Conservation (phyloP, 2,329 filamentous ascomycete species). For the Emergomyces pasteurianus region DNA sequence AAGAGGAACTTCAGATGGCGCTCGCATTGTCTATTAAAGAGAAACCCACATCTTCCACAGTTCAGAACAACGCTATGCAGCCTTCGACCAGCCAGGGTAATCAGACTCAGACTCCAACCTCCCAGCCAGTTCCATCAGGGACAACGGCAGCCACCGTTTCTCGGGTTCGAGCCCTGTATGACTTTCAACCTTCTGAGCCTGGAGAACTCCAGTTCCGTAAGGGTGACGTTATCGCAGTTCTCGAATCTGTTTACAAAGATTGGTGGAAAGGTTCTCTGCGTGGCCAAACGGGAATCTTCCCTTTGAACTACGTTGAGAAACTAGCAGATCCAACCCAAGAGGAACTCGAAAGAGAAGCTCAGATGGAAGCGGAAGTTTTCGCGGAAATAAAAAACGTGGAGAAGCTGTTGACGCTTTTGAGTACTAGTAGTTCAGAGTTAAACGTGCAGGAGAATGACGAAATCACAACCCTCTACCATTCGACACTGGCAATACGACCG, state of each 20-base stretch:
- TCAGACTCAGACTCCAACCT: conserved; percentile 19
- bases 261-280: conserved; percentile 97
- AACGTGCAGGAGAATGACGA: conserved; percentile 92
- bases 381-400: conserved; percentile 67
- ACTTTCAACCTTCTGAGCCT: conserved; percentile 87
- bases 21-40: conserved; percentile 87
- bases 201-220: conserved; percentile 94
- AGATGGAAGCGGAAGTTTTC: conserved; percentile 80
- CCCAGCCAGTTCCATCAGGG: conserved; percentile 50
- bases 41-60: conserved; percentile 40
- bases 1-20: conserved; percentile 94
- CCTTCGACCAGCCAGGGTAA: conserved; percentile 23
- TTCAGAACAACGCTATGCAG: conserved; percentile 27
- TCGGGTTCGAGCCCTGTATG: conserved; percentile 81
- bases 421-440: conserved; percentile 67
- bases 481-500: conserved; percentile 83
- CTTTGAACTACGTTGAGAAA: conserved; percentile 97
- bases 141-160: conserved; percentile 95
- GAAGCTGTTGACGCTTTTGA: conserved; percentile 76
- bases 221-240: conserved; percentile 90
- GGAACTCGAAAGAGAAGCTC: conserved; percentile 86
- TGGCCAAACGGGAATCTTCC: conserved; percentile 94
- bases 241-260: conserved; percentile 97
- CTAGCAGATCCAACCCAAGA: conserved; percentile 87
- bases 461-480: conserved; percentile 82